phyloP scores from a whole-genome alignment of 2,329 filamentous ascomycete species.

The Microdochium trichocladiopsis region DNA sequence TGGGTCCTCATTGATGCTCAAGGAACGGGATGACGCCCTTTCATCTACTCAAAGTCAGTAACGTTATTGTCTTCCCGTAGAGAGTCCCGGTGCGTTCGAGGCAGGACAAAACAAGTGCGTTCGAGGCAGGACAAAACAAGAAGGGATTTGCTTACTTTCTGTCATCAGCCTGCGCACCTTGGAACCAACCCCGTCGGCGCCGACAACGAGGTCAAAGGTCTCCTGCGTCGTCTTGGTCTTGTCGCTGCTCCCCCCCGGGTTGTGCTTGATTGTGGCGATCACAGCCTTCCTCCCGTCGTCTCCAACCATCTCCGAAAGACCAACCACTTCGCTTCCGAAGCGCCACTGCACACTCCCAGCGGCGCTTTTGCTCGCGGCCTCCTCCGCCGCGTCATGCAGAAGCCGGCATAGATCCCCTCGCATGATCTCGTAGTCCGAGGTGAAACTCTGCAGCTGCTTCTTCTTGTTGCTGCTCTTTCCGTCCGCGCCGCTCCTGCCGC shows the following conservation, averaged over 20 bases:
- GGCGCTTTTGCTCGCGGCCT: background rate
- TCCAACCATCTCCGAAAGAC: background rate
- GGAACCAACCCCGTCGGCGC: constrained; percentile 48
- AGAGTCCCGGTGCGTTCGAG: too few relatives aligned
- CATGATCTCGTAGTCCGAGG: constrained; percentile 54
- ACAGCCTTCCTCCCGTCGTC: background rate
- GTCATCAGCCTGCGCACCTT: constrained; percentile 33
- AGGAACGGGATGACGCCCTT: too few relatives aligned
- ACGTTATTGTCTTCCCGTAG: too few relatives aligned
- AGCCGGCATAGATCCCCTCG: constrained; percentile 44
- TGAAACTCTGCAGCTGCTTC: constrained; percentile 34
- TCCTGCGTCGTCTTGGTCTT: constrained; percentile 17
- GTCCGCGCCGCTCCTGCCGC: constrained; percentile 34
- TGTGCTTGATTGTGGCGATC: constrained; percentile 2
- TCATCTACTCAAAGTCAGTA: too few relatives aligned
- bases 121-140: constrained; percentile 24
- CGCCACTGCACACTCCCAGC: background rate
- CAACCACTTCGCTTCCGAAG: background rate
- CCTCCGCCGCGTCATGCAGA: constrained; percentile 29
- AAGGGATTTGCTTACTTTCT: constrained; percentile 13
- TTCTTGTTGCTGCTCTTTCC: constrained; percentile 29
- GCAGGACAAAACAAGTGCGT: too few relatives aligned
- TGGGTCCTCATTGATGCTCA: constrained; percentile 5
- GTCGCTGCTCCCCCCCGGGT: too few relatives aligned
- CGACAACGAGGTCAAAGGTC: constrained; percentile 44